phyloP scores from a whole-genome alignment of 2,329 filamentous ascomycete genomes.

The Chaetoscypha palmicola region DNA sequence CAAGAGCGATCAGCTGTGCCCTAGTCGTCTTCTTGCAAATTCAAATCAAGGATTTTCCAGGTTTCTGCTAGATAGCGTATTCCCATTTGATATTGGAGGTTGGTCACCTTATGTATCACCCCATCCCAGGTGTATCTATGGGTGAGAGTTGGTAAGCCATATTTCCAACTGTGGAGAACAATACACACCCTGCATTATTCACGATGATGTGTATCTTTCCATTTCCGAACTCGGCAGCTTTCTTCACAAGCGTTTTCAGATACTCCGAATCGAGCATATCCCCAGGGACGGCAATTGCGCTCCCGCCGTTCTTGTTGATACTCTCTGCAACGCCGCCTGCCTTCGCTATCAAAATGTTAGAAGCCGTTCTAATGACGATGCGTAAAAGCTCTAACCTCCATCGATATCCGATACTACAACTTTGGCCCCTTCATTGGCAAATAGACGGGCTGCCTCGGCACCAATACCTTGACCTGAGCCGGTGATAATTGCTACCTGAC shows the following conservation, averaged over 20 bases:
- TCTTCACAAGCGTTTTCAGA: slow-evolving; percentile 63
- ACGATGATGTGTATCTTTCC: slow-evolving; percentile 89
- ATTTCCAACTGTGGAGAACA: not conserved
- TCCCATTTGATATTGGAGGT: slow-evolving; percentile 13
- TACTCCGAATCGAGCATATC: slow-evolving; percentile 69
- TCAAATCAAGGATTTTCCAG: slow-evolving; percentile 10
- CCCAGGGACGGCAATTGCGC: slow-evolving; percentile 67
- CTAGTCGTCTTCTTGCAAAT: slow-evolving; percentile 6
- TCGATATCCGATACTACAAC: slow-evolving; percentile 83
- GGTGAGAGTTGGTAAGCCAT: slow-evolving; percentile 1
- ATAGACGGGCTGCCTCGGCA: slow-evolving; percentile 72
- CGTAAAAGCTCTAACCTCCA: slow-evolving; percentile 41
- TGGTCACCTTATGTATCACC: slow-evolving; percentile 69
- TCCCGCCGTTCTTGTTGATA: slow-evolving; percentile 59
- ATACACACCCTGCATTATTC: slow-evolving; percentile 66
- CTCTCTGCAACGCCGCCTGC: slow-evolving; percentile 57
- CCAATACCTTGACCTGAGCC: slow-evolving; percentile 83
- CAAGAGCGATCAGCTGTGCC: slow-evolving; percentile 13
- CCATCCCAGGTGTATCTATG: slow-evolving; percentile 76
- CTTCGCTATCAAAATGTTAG: slow-evolving; percentile 49
- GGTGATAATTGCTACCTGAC: slow-evolving; percentile 82
- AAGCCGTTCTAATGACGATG: not conserved
- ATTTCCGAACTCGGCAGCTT: slow-evolving; percentile 70
- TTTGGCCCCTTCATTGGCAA: slow-evolving; percentile 61
- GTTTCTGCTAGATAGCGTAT: slow-evolving; percentile 11